These are phyloP conservation scores for Acacia acuminata DNA, from an alignment of 306 rosid genomes.

Conservation along the genomic window DNA sequence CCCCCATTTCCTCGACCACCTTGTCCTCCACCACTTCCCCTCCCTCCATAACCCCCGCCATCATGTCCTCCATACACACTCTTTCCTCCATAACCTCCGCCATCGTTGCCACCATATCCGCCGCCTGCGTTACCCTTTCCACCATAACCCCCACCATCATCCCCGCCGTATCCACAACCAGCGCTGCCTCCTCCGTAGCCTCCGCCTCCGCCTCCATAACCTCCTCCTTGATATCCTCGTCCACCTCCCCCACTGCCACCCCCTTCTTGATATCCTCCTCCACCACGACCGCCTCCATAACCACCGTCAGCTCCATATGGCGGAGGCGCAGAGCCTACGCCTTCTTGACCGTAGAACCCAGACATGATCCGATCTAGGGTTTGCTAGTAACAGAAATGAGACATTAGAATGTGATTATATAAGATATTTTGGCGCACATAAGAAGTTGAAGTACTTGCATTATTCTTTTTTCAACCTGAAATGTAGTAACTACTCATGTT, in stretches of 20 bases:
- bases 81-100: conserved; percentile 45
- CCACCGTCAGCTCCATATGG: conserved; percentile 68
- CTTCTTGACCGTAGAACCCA: conserved; percentile 90
- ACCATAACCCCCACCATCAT: conserved; percentile 46
- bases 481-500: no score
- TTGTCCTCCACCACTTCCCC: conserved; percentile 43
- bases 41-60: conserved; percentile 57
- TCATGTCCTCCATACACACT: conserved; percentile 44
- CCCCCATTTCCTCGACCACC: conserved; percentile 69
- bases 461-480: no score
- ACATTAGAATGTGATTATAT: background rate
- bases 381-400: conserved; percentile 30
- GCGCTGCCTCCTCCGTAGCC: conserved; percentile 40
- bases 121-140: conserved; percentile 37
- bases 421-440: background rate
- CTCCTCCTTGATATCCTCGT: conserved; percentile 31
- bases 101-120: conserved; percentile 45
- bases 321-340: conserved; percentile 72
- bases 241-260: conserved; percentile 35
- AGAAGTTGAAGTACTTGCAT: background rate
- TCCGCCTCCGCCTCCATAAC: conserved; percentile 29
- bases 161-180: conserved; percentile 45
- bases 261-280: conserved; percentile 45
- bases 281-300: conserved; percentile 35
- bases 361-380: conserved; percentile 75